A percentile compares a stretch with the other conserved stretches of the same genome.
These are phyloP conservation scores for Fusarium odoratissimum DNA, from an alignment of 2,329 filamentous ascomycete species.

Conservation along the genomic window DNA sequence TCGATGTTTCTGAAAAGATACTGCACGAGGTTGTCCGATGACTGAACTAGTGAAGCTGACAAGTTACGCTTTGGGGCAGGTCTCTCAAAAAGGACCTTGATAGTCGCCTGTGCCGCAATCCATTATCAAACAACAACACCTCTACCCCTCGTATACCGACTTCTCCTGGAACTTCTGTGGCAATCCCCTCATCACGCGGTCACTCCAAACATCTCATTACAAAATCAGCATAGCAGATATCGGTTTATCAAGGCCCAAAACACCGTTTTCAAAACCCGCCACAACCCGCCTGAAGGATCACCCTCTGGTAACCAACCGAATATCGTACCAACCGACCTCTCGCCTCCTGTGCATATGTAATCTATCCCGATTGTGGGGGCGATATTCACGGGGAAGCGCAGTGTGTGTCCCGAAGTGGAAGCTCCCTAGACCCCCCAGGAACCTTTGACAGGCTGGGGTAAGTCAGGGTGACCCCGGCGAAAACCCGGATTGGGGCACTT, in stretches of 20 bases:
- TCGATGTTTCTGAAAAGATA: not conserved
- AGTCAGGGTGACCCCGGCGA: not conserved
- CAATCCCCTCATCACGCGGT: not conserved
- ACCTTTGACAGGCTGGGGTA: constrained; percentile 36
- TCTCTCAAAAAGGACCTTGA: not conserved
- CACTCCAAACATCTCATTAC: not conserved
- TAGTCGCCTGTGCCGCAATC: constrained; percentile 1
- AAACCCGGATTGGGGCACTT: not conserved
- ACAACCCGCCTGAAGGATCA: not conserved
- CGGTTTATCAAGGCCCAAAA: constrained; percentile 10
- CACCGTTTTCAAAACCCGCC: not conserved
- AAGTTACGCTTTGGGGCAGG: not conserved
- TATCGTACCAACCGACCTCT: not conserved
- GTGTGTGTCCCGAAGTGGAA: constrained; percentile 25
- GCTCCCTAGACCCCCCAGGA: constrained; percentile 19
- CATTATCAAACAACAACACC: not conserved
- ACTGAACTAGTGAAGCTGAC: not conserved
- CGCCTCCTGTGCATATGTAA: not conserved
- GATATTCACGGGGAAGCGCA: not conserved
- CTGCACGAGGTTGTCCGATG: accelerated
- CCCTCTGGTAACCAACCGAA: not conserved
- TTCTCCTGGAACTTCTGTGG: constrained; percentile 4
- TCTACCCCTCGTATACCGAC: not conserved
- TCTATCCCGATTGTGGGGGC: constrained; percentile 1
- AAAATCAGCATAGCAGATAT: not conserved